Base-by-base conservation (phyloP, 768 basidiomycete genomes). In the Hericium alpestre region DNA sequence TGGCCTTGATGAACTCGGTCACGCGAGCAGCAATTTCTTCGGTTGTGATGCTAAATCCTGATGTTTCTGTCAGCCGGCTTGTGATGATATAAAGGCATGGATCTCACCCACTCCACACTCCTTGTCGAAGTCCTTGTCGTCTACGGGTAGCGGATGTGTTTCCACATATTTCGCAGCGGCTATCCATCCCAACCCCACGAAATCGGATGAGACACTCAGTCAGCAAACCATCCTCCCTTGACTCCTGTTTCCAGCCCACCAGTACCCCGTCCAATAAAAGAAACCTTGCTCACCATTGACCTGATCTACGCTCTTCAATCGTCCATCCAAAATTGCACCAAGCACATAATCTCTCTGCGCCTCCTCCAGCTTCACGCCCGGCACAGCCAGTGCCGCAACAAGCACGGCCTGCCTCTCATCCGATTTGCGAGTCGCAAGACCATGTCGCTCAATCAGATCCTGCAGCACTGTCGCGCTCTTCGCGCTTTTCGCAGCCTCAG, bases 221-320 rank as follows among this genome's bases (percentile, higher is more conserved):
- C 16, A 56, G 55, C 46, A 38, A 20, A 20, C 22, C 2, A 10
- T 51, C 43, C 32, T 32, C 6, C 6, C 32, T 9, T 32, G 8
- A 32, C 32, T 12, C 4, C 11, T 11, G 43, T 51, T 27, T 2
- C 18, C 49, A 10, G 16, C 7, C 15, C 3, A 40, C 18, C 5
- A 12, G 13, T 20, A 7, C 1, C 20, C 55, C 15, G 12, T 18
- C 10, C 47, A 16, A 10, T 15, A 9, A 25, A 5, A 7, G 8
- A 11, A 37, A 37, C 12, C 52, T 11, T 39, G 70, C 84, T 63
- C 64, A 93, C 94, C 94, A 54, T 80, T 75, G 23, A 96, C 82
- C 75, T 97, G 94, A 68, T 97, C 95, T 3, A 82, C 78, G 38
- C 79, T 82, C 71, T 86, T 89, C 57, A 98, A 70, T 61, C 80